A percentile compares a stretch with the other conserved stretches of the same genome.
phyloP scores from a whole-genome alignment of 768 basidiomycete genomes.

The Naganishia randhawae region DNA sequence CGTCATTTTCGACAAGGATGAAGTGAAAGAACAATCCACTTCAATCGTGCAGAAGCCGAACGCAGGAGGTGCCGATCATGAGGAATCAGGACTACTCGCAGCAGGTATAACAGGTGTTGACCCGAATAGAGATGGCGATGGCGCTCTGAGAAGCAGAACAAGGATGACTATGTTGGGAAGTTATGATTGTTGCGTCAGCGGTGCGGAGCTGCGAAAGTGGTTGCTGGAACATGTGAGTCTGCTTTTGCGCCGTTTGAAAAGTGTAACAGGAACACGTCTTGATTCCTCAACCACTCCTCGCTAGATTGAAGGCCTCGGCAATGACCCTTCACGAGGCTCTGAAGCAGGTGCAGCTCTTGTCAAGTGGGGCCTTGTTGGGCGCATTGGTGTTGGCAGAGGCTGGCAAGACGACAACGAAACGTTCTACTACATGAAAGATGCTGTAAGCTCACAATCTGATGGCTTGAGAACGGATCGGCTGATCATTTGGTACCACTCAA shows the following conservation, averaged over 20 bases:
- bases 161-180: constrained; percentile 45
- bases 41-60: constrained; percentile 50
- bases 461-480: background rate
- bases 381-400: constrained; percentile 62
- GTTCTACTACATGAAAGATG: constrained; percentile 41
- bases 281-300: background rate
- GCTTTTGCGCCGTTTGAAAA: background rate
- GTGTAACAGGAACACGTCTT: background rate
- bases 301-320: constrained; percentile 65
- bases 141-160: constrained; percentile 39
- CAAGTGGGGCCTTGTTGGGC: constrained; percentile 52
- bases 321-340: constrained; percentile 72
- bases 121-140: constrained; percentile 50
- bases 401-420: constrained; percentile 42
- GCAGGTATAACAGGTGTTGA: constrained; percentile 57
- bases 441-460: constrained; percentile 1
- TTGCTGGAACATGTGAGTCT: constrained; percentile 61
- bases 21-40: constrained; percentile 12
- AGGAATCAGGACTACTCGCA: constrained; percentile 66
- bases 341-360: constrained; percentile 66
- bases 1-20: background rate
- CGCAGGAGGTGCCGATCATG: constrained; percentile 39
- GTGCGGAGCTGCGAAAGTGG: constrained; percentile 85
- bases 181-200: constrained; percentile 70
- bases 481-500: background rate